These are phyloP conservation scores for Hypoxylon crocopeplum DNA, from an alignment of 495 filamentous ascomycete species.

Conservation along the genomic window DNA sequence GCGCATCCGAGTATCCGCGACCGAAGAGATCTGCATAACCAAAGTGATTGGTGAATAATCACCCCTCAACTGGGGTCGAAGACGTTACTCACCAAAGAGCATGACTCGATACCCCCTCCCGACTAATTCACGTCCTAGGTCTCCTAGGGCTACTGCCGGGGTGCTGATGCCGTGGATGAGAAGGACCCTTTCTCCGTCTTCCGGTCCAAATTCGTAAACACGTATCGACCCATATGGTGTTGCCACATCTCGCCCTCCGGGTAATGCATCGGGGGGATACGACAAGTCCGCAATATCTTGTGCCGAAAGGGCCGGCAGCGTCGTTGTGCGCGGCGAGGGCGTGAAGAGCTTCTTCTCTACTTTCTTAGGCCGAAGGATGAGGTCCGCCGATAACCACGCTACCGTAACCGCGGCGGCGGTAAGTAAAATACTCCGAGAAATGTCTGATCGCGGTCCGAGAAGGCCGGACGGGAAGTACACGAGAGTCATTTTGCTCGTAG, in stretches of 20 bases:
- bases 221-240: constrained; percentile 74
- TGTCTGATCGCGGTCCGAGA: not conserved
- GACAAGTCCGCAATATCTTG: constrained; percentile 60
- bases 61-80: not conserved
- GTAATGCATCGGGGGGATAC: constrained; percentile 76
- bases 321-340: constrained; percentile 42
- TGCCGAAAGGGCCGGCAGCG: constrained; percentile 20
- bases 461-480: not conserved
- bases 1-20: constrained; percentile 77
- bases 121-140: constrained; percentile 66
- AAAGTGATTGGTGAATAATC: constrained; percentile 1
- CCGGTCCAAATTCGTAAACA: constrained; percentile 80
- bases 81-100: constrained; percentile 63
- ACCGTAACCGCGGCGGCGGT: constrained; percentile 1
- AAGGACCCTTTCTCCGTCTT: constrained; percentile 69
- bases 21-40: constrained; percentile 68
- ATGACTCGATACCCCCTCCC: constrained; percentile 73
- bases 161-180: constrained; percentile 79
- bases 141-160: constrained; percentile 67
- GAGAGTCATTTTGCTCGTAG: not conserved
- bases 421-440: not conserved
- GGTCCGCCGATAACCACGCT: not conserved
- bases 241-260: constrained; percentile 71
- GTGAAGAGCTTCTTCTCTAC: constrained; percentile 34
- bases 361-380: constrained; percentile 24